Conservation (phyloP, 257 asterid genomes). For the Phtheirospermum japonicum region DNA sequence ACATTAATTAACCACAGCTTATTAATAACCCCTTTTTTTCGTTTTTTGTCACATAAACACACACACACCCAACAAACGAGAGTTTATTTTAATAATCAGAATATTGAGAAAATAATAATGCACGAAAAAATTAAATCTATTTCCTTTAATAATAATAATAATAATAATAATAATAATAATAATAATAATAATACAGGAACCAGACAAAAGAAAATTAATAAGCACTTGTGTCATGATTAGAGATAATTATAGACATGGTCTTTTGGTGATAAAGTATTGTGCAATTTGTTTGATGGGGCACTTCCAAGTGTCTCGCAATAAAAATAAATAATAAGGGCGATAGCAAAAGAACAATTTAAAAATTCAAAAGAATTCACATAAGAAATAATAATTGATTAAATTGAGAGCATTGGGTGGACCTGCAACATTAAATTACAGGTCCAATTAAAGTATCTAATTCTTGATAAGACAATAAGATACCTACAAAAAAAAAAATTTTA, state of each 20-base stretch:
- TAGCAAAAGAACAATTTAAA: constrained; percentile 11
- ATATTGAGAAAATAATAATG: not conserved
- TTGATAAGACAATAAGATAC: constrained; percentile 20
- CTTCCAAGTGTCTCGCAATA: constrained; percentile 26
- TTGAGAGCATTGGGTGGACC: too few species aligned
- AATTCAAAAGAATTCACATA: not conserved
- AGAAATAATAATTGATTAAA: constrained; percentile 16
- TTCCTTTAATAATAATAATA: too few species aligned
- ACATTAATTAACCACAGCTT: not conserved
- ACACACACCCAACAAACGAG: not conserved
- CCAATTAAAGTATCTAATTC: constrained; percentile 1
- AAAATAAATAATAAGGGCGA: constrained; percentile 2
- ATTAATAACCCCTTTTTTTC: not conserved
- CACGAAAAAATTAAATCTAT: too few species aligned
- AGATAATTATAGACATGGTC: constrained; percentile 17
- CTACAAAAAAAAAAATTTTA: constrained; percentile 3
- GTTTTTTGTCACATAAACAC: not conserved
- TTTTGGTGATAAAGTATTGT: constrained; percentile 12
- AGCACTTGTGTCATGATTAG: not conserved
- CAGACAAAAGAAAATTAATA: too few species aligned
- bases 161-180: too few species aligned
- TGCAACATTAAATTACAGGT: constrained; percentile 1
- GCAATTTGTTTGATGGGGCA: constrained; percentile 21
- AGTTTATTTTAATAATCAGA: not conserved
- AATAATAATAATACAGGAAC: too few species aligned